Evolutionary conservation across 768 basidiomycete species (phyloP), one percentile per base, ranked within the genome.

Genomic region (Daedaleopsis sinensis): DNA sequence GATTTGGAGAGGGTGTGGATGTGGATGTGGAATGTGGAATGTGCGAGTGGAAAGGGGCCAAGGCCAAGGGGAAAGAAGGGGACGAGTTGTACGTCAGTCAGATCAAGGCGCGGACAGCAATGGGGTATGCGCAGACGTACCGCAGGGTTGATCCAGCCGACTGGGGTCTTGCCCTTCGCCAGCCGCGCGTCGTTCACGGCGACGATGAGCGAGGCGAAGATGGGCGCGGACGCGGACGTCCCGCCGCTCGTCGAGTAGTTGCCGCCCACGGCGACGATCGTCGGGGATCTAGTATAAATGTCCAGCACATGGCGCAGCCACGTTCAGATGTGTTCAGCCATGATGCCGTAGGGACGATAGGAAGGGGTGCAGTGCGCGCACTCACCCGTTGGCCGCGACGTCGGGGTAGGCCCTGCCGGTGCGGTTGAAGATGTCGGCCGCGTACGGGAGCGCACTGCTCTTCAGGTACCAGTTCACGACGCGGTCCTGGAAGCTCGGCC

Each of bases 61-160:
- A 43, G 13, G 42, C 5, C 42, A 10, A 43, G 42, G 42, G 27
- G 27, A 32, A 48, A 6, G 11, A 16, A 48, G 47, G 11, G 11
- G 6, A 6, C 6, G 24, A 19, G 47, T 48, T 6, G n/a, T 15
- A 18, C 7, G n/a, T 47, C 8, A 3, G 48, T 39, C 57, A 32
- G 47, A 16, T 13, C n/a, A 23, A 48, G n/a, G 18, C 6, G 27
- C 24, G 11, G 19, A 48, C n/a, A 48, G 47, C 51, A 51, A 19
- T 38, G 39, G 4, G 21, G 11, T 5, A 32, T 32, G 27, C 27
- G 27, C 7, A 54, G 12, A 73, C 78, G 16, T 71, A 85, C 87
- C 42, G 86, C 86, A 43, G 88, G 88, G 67, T 90, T 90, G 61
- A 90, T 81, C 66, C 71, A 73, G 16, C 72, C 75, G 18, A 76